Evolutionary conservation across 176 grass and related monocot species (phyloP).

Genomic region (Dactylis glomerata): DNA sequence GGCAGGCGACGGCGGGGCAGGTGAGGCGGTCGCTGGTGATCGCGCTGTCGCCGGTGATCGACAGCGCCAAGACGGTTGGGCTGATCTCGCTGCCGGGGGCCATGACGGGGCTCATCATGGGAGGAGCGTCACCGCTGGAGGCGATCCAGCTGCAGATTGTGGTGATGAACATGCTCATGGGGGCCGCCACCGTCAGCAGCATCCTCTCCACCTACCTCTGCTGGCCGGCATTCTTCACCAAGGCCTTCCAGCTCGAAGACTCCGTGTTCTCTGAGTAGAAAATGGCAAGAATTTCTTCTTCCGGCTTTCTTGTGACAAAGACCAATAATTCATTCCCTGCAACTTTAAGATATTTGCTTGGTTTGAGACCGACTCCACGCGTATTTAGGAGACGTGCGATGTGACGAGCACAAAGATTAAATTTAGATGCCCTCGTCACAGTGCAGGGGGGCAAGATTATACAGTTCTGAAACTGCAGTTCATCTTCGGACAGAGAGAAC

Average conservation of each 20-base stretch:
- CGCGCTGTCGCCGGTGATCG: slow-evolving; percentile 53
- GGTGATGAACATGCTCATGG: slow-evolving; percentile 87
- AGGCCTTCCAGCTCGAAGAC: slow-evolving; percentile 66
- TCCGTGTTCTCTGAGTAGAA: slow-evolving; percentile 51
- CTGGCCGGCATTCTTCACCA: slow-evolving; percentile 88
- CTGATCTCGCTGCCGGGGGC: slow-evolving; percentile 74
- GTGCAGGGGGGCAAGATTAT: too few species aligned
- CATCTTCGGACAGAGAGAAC: too few species aligned
- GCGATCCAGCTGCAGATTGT: slow-evolving; percentile 87
- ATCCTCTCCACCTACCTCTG: slow-evolving; percentile 80
- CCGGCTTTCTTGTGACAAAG: too few species aligned
- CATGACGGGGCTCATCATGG: slow-evolving; percentile 87
- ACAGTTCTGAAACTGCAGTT: too few species aligned
- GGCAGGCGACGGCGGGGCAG: slow-evolving; percentile 77
- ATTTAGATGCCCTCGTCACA: too few species aligned
- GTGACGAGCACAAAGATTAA: too few species aligned
- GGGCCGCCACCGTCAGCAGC: slow-evolving; percentile 74
- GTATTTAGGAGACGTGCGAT: too few species aligned
- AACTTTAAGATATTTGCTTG: too few species aligned
- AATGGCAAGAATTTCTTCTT: too few species aligned
- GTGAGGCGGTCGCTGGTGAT: slow-evolving; percentile 54
- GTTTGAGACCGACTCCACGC: too few species aligned
- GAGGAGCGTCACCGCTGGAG: slow-evolving; percentile 66
- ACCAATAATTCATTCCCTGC: too few species aligned
- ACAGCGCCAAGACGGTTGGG: slow-evolving; percentile 77